These are phyloP conservation scores for Phytophthora lateralis DNA, from an alignment of 352 stramenopile species.

Conservation along the genomic window DNA sequence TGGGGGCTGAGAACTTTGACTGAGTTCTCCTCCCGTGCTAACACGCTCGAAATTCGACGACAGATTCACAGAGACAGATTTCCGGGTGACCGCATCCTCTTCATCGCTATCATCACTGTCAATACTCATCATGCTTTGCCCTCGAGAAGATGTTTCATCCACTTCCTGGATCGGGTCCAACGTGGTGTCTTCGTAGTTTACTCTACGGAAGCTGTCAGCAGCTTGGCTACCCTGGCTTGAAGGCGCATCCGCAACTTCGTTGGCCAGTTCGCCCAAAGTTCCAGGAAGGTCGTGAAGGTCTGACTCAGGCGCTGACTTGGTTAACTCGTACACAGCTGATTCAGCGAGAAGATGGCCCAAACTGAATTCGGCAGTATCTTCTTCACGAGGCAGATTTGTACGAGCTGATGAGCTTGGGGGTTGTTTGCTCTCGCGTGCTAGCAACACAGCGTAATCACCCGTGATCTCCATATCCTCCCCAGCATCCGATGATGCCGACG, in stretches of 20 bases:
- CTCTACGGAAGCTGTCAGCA: conserved; percentile 8
- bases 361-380: conserved; percentile 70
- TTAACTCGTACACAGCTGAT: conserved; percentile 50
- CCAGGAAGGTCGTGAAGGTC: conserved; percentile 32
- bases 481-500: conserved; percentile 76
- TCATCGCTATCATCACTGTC: conserved; percentile 64
- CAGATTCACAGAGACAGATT: conserved; percentile 77
- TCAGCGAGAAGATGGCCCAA: conserved; percentile 66
- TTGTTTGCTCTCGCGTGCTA: conserved; percentile 22
- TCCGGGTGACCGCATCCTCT: conserved; percentile 51
- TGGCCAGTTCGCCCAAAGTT: conserved; percentile 31
- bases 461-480: conserved; percentile 90
- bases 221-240: conserved; percentile 20
- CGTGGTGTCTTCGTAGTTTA: conserved; percentile 43
- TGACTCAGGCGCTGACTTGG: conserved; percentile 27
- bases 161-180: conserved; percentile 72
- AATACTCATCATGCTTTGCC: conserved; percentile 81
- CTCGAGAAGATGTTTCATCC: conserved; percentile 57
- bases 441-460: conserved; percentile 61
- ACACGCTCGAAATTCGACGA: conserved; percentile 77
- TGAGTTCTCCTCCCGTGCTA: conserved; percentile 34
- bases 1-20: conserved; percentile 12
- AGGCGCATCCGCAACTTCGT: conserved; percentile 29
- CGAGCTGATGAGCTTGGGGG: conserved; percentile 1
- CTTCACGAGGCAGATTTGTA: conserved; percentile 27